Base-by-base conservation (phyloP, 2,329 filamentous ascomycete species). In the Lecanicillium sp. region DNA sequence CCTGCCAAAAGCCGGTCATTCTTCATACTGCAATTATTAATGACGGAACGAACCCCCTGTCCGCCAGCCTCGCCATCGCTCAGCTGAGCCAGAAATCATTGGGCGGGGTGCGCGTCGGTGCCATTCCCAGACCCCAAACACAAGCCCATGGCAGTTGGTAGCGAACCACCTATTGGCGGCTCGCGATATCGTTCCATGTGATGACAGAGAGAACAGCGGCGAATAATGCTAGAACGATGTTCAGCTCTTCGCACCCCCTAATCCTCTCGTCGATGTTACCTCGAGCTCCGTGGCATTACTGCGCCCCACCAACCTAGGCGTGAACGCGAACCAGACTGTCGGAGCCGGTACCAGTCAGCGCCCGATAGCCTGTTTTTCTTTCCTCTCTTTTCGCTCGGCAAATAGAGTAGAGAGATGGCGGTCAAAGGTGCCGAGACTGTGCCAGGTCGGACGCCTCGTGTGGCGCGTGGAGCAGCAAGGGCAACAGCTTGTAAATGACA, bases 271-370 rank as follows among this genome's bases (percentile, higher is more conserved):
- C 23, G 43, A 19, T 33, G 27, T 23, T 30, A 19, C 20, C 33
- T 43, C 14, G 41, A 20, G 41, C 17, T 19, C 26, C 17, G 27
- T 42, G 29, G 17, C 17, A 32, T 21, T 7, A 11, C 27, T 32
- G 26, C 32, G 32, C 30, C 42, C 32, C 42, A 35, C 41, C 41
- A 15, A n/a, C 12, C 17, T 20, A n/a, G 29, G 10, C 27, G 26
- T 21, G 11, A n/a, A 27, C 15, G 21, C 43, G 32, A 45, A 45
- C 33, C 43, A 45, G 33, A 38, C 43, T 45, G 32, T 45, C 43
- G 43, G 43, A 21, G 30, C 24, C 14, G 24, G 17, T 19, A 37
- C 30, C 35, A 41, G 26, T 43, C 40, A 33, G 27, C 40, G 5
- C 21, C 26, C 14, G n/a, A n/a, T 29, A 20, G 38, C 29, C 17